A percentile compares a stretch with the other conserved stretches of the same genome.
phyloP scores from a whole-genome alignment of 2,329 filamentous ascomycete genomes.

The Fusarium bactridioides region DNA sequence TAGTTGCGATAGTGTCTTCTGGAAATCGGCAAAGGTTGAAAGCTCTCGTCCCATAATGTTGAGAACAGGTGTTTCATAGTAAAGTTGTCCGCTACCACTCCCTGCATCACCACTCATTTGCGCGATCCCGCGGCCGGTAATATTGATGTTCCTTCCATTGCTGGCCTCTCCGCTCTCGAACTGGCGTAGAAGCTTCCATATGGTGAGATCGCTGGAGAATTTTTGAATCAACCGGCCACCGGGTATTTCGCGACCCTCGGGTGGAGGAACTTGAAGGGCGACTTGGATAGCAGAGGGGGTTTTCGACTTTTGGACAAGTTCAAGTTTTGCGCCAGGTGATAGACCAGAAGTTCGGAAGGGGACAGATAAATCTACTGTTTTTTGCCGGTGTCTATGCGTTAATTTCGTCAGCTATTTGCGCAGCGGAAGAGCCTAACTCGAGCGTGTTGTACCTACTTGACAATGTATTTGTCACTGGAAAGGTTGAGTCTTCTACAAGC shows the following conservation, averaged over 20 bases:
- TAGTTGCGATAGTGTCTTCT: slow-evolving; percentile 87
- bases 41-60: slow-evolving; percentile 85
- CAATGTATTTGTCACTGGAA: slow-evolving; percentile 74
- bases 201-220: slow-evolving; percentile 83
- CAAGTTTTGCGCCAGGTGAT: slow-evolving; percentile 85
- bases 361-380: slow-evolving; percentile 83
- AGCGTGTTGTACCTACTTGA: slow-evolving; percentile 69
- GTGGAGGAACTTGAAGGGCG: slow-evolving; percentile 82
- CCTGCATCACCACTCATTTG: slow-evolving; percentile 62
- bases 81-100: slow-evolving; percentile 75
- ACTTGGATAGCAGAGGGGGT: slow-evolving; percentile 87
- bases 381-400: slow-evolving; percentile 76
- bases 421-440: no score
- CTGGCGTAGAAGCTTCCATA: slow-evolving; percentile 90
- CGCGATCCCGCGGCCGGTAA: slow-evolving; percentile 84
- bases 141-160: slow-evolving; percentile 71
- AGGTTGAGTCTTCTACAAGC: slow-evolving; percentile 85
- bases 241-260: slow-evolving; percentile 69
- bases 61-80: slow-evolving; percentile 87
- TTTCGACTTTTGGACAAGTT: slow-evolving; percentile 86
- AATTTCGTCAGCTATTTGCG: neutral
- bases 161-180: slow-evolving; percentile 82
- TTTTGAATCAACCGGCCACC: slow-evolving; percentile 80
- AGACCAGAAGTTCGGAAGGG: slow-evolving; percentile 86
- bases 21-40: slow-evolving; percentile 78